Percentiles rank a stretch among this genome's conserved stretches.
These are phyloP conservation scores for Russula emetica DNA, from an alignment of 768 basidiomycete species.

Conservation along the genomic window DNA sequence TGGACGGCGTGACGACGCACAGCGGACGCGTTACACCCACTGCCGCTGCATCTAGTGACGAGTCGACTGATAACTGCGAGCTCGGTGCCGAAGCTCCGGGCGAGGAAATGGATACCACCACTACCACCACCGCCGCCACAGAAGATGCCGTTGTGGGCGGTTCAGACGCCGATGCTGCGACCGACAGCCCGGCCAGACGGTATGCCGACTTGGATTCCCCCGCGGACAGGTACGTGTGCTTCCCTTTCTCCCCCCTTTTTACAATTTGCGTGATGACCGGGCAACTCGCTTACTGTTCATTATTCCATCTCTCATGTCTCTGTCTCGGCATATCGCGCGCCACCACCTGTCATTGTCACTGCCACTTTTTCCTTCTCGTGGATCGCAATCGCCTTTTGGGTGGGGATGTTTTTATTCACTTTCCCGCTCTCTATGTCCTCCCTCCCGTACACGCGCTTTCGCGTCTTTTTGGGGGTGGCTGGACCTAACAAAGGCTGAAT, in stretches of 20 bases:
- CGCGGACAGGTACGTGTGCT: conserved; percentile 50
- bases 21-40: conserved; percentile 8
- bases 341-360: background rate
- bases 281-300: background rate
- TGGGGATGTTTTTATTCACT: background rate
- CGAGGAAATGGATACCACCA: conserved; percentile 17
- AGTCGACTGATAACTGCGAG: conserved; percentile 29
- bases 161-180: conserved; percentile 5
- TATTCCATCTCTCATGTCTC: background rate
- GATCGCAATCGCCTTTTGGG: background rate
- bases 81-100: conserved; percentile 29
- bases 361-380: background rate
- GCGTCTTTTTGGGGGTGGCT: background rate
- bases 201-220: conserved; percentile 59
- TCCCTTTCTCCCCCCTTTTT: conserved; percentile 16
- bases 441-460: background rate
- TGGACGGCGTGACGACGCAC: conserved; percentile 18
- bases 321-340: background rate
- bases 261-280: conserved; percentile 18
- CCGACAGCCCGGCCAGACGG: conserved; percentile 23
- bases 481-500: conserved; percentile 40
- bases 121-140: background rate
- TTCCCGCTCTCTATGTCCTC: background rate
- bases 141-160: conserved; percentile 23
- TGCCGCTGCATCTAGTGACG: conserved; percentile 12